phyloP scores from a whole-genome alignment of 2,329 filamentous ascomycete genomes.

The Colletotrichum sp. region DNA sequence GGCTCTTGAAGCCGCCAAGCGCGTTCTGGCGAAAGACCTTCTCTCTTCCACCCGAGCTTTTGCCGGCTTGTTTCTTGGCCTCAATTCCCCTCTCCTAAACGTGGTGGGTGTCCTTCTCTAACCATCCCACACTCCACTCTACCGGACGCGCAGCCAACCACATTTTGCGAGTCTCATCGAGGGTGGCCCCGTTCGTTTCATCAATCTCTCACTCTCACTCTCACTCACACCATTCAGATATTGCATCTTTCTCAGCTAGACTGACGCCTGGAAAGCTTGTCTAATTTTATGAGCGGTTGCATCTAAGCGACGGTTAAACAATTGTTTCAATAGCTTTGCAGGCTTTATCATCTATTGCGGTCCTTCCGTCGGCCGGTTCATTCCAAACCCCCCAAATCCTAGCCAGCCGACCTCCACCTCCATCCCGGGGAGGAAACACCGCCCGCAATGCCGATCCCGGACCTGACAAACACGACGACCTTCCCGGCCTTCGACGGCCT shows the following conservation, averaged over 20 bases:
- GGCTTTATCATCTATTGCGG: not conserved
- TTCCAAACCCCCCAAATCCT: not conserved
- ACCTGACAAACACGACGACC: constrained; percentile 32
- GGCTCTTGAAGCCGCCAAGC: not conserved
- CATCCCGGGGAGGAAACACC: not conserved
- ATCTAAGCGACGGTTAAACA: not conserved
- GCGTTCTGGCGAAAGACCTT: not conserved
- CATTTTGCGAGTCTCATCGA: not conserved
- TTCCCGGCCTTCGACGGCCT: constrained; percentile 40
- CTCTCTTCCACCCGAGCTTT: not conserved
- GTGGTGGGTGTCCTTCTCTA: not conserved
- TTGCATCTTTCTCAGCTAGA: not conserved
- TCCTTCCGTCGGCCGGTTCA: not conserved
- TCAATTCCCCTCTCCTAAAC: not conserved
- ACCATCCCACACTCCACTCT: not conserved
- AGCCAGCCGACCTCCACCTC: not conserved
- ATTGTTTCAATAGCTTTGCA: not conserved
- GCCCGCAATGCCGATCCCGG: constrained; percentile 26
- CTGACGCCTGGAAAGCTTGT: not conserved
- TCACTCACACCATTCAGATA: not conserved
- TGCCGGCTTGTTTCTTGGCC: not conserved
- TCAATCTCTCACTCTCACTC: constrained; percentile 3
- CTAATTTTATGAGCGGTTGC: not conserved
- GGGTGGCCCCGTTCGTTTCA: not conserved
- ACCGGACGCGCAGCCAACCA: not conserved